Percentiles rank a stretch among this genome's conserved stretches.
Conservation (phyloP, 1,284 basidiomycete genomes). For the Sporisorium graminicola region DNA sequence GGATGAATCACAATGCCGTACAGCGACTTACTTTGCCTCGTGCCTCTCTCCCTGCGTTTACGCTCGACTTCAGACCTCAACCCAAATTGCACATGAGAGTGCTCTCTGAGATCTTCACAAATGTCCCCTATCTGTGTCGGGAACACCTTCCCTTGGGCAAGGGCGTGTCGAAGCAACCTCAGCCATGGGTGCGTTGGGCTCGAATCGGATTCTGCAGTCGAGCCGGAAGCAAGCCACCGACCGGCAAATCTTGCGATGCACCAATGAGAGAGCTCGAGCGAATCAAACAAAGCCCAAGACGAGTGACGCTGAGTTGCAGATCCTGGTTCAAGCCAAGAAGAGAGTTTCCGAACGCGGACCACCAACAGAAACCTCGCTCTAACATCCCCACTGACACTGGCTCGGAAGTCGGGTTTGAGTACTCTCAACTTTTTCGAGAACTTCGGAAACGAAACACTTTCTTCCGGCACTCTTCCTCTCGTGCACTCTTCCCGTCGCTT, state of each 20-base stretch:
- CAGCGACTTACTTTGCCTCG: not conserved
- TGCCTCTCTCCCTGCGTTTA: not conserved
- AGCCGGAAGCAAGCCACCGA: not conserved
- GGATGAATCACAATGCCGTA: not conserved
- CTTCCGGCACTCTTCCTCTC: not conserved
- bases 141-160: too few relatives aligned
- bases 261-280: not conserved
- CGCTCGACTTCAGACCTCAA: too few relatives aligned
- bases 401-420: not conserved
- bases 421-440: not conserved
- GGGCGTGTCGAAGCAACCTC: too few relatives aligned
- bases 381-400: not conserved
- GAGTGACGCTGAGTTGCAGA: constrained; percentile 3
- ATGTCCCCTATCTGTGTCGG: too few relatives aligned
- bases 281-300: not conserved
- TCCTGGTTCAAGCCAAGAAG: not conserved
- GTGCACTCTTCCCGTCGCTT: not conserved
- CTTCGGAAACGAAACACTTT: not conserved
- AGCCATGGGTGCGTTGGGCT: not conserved
- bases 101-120: too few relatives aligned
- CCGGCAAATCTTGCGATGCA: not conserved
- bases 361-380: not conserved
- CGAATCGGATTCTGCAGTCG: not conserved
- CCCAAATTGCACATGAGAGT: too few relatives aligned
- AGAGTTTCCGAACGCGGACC: not conserved